These are phyloP conservation scores for Globisporangium alternatum DNA, from an alignment of 352 stramenopile species.

Conservation along the genomic window DNA sequence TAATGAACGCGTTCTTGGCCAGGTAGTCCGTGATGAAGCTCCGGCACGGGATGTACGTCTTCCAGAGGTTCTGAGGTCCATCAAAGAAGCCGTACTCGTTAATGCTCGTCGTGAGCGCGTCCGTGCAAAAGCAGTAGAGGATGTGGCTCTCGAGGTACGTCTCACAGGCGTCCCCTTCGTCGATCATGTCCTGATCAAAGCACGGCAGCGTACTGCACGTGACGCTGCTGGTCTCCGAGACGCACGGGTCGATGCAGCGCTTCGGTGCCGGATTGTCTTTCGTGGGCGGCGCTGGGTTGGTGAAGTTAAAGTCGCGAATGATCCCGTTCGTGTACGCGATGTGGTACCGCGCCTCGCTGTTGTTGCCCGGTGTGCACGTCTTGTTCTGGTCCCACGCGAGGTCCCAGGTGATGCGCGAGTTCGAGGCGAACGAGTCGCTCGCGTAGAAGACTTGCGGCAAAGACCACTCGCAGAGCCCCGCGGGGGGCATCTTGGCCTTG, in stretches of 20 bases:
- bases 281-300: slow-evolving; percentile 6
- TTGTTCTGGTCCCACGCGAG: slow-evolving; percentile 55
- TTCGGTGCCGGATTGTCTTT: slow-evolving; percentile 16
- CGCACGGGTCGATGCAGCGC: slow-evolving; percentile 56
- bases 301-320: slow-evolving; percentile 35
- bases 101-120: slow-evolving; percentile 47
- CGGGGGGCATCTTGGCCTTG: slow-evolving; percentile 59
- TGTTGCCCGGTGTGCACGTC: slow-evolving; percentile 29
- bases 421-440: slow-evolving; percentile 24
- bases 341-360: slow-evolving; percentile 37
- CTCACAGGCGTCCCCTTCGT: slow-evolving; percentile 42
- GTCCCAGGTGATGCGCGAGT: slow-evolving; percentile 31
- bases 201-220: slow-evolving; percentile 67
- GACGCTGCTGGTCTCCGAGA: slow-evolving; percentile 46
- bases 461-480: slow-evolving; percentile 53
- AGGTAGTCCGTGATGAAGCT: slow-evolving; percentile 70
- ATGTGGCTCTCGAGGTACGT: slow-evolving; percentile 61
- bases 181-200: slow-evolving; percentile 41
- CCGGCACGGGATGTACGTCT: slow-evolving; percentile 46
- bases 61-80: slow-evolving; percentile 55
- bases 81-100: slow-evolving; percentile 41
- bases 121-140: slow-evolving; percentile 73
- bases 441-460: slow-evolving; percentile 67
- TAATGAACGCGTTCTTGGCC: slow-evolving; percentile 64
- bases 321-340: slow-evolving; percentile 70